Percentiles rank a stretch among this genome's conserved stretches.
phyloP scores from a whole-genome alignment of 257 asterid species.

The Ballota nigra region DNA sequence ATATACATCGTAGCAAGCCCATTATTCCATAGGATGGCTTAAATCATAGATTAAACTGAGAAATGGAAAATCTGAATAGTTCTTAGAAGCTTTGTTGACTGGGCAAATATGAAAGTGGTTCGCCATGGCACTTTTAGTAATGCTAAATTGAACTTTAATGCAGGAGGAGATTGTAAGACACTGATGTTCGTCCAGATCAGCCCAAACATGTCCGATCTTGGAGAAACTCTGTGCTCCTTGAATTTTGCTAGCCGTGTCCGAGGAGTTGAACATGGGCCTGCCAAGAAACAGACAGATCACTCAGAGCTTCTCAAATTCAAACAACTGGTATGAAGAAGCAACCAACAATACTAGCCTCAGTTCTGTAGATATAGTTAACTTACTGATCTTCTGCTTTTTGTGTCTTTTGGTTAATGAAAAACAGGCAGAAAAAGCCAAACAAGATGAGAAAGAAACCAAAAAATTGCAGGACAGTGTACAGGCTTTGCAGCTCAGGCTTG shows the following conservation, averaged over 20 bases:
- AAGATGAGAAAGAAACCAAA: conserved; percentile 86
- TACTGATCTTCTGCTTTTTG: conserved; percentile 20
- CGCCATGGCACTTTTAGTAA: not conserved
- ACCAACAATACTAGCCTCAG: not conserved
- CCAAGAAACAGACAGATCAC: conserved; percentile 67
- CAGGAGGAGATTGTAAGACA: conserved; percentile 97
- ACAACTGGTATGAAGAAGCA: conserved; percentile 60
- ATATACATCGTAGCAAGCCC: not conserved
- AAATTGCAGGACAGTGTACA: conserved; percentile 83
- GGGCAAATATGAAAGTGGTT: not conserved
- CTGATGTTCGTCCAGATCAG: conserved; percentile 41
- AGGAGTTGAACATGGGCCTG: conserved; percentile 94
- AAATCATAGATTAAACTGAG: not conserved
- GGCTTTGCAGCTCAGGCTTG: conserved; percentile 68
- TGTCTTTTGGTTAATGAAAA: conserved; percentile 5
- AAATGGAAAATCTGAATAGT: not conserved
- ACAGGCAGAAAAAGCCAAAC: conserved; percentile 88
- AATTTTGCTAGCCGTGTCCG: conserved; percentile 93
- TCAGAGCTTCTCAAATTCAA: conserved; percentile 72
- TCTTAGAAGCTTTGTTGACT: not conserved
- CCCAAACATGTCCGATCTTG: conserved; percentile 64
- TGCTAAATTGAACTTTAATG: conserved; percentile 26
- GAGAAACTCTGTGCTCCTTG: conserved; percentile 89
- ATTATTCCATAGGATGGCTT: not conserved
- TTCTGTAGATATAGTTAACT: not conserved